Evolutionary conservation across 176 grass and related monocot species (phyloP).

Genomic region (Lolium perenne): DNA sequence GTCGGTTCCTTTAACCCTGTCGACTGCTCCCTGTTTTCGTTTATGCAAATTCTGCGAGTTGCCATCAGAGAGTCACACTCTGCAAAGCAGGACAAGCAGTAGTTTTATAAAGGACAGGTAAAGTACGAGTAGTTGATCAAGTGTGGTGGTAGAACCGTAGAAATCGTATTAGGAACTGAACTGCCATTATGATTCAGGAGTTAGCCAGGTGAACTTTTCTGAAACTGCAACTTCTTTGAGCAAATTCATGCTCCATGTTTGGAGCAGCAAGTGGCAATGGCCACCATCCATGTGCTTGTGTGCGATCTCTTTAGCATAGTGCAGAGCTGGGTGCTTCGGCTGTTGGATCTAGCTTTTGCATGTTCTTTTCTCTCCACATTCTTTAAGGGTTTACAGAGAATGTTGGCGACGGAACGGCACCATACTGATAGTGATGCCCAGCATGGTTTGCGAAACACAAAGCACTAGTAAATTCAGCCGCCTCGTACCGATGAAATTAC

Average conservation of each 20-base stretch:
- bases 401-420: background rate
- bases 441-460: background rate
- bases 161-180: background rate
- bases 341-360: constrained; percentile 26
- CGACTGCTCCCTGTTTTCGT: background rate
- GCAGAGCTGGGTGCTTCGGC: background rate
- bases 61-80: background rate
- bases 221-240: background rate
- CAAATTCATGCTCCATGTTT: background rate
- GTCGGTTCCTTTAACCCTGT: background rate
- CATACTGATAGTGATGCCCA: background rate
- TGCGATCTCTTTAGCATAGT: background rate
- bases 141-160: too few relatives aligned
- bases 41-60: background rate
- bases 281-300: background rate
- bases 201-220: background rate
- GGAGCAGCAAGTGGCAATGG: background rate
- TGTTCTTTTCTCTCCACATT: background rate
- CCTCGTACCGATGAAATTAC: too few relatives aligned
- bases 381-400: background rate
- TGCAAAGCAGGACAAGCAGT: background rate
- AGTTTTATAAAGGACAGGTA: background rate
- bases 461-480: too few relatives aligned
- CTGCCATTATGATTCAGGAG: background rate
- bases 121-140: background rate